Evolutionary conservation across 805 yeast species (phyloP).

Genomic region (Pichia gijzeniarum): DNA sequence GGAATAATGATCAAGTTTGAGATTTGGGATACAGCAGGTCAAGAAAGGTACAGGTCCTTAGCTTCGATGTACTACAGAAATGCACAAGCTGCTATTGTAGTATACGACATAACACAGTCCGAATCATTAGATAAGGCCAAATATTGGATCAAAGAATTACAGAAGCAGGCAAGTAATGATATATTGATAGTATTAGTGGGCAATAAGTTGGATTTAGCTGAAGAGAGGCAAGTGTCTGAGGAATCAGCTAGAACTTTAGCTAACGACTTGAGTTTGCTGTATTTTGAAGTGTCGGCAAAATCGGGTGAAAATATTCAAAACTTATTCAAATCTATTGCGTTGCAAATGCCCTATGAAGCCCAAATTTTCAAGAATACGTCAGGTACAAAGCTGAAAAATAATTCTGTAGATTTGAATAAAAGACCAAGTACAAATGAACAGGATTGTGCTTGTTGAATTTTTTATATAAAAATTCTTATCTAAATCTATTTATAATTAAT

Average conservation of each 20-base stretch:
- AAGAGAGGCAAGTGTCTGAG: slow-evolving; percentile 39
- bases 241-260: slow-evolving; percentile 45
- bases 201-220: slow-evolving; percentile 60
- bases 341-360: slow-evolving; percentile 34
- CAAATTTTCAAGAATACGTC: slow-evolving; percentile 9
- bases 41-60: slow-evolving; percentile 68
- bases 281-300: slow-evolving; percentile 54
- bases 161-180: slow-evolving; percentile 69
- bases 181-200: slow-evolving; percentile 81
- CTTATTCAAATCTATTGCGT: slow-evolving; percentile 45
- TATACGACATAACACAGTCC: slow-evolving; percentile 65
- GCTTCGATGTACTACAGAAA: slow-evolving; percentile 83
- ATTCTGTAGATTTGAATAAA: slow-evolving; percentile 27
- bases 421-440: slow-evolving; percentile 29
- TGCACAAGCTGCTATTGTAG: slow-evolving; percentile 75
- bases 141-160: slow-evolving; percentile 72
- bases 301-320: slow-evolving; percentile 45
- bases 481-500: slow-evolving; percentile 32
- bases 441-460: slow-evolving; percentile 26
- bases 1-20: slow-evolving; percentile 49
- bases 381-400: slow-evolving; percentile 18
- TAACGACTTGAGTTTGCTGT: slow-evolving; percentile 42
- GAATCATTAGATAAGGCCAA: slow-evolving; percentile 66
- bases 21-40: slow-evolving; percentile 71
- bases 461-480: neutral